Conservation (phyloP, 257 asterid genomes). For the Henckelia pumila region DNA sequence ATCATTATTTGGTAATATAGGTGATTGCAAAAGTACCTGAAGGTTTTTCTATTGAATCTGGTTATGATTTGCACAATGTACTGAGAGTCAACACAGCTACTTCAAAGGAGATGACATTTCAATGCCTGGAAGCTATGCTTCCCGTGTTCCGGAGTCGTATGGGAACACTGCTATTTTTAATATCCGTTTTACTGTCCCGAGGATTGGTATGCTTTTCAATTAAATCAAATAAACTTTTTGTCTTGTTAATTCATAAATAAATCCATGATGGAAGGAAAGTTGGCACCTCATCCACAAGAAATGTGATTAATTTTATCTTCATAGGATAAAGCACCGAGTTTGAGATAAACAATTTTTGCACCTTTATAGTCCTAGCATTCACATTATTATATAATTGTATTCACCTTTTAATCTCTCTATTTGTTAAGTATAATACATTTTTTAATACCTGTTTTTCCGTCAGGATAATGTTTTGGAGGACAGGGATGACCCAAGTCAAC, state of each 20-base stretch:
- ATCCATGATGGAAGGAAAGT: no score
- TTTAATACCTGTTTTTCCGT: constrained; percentile 25
- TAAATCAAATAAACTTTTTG: no score
- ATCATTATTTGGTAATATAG: constrained; percentile 30
- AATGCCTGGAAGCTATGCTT: constrained; percentile 67
- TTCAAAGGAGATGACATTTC: constrained; percentile 46
- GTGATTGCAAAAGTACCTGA: constrained; percentile 62
- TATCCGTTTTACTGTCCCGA: constrained; percentile 88
- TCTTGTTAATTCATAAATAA: neutral
- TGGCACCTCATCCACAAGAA: no score
- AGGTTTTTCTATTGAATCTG: constrained; percentile 75
- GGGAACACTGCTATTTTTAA: constrained; percentile 89
- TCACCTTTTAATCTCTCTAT: constrained; percentile 1
- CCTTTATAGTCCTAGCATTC: no score
- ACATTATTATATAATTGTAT: no score
- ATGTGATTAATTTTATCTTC: no score
- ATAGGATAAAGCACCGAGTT: no score
- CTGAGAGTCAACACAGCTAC: constrained; percentile 61
- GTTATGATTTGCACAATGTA: constrained; percentile 61
- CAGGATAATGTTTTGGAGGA: constrained; percentile 66
- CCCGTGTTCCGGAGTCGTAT: constrained; percentile 83
- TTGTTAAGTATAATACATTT: constrained; percentile 23
- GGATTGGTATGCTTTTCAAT: constrained; percentile 63
- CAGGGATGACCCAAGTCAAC: constrained; percentile 93
- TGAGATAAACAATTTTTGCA: no score